Base-by-base conservation (phyloP, 345 rosid genomes). In the Populus pruinosa region DNA sequence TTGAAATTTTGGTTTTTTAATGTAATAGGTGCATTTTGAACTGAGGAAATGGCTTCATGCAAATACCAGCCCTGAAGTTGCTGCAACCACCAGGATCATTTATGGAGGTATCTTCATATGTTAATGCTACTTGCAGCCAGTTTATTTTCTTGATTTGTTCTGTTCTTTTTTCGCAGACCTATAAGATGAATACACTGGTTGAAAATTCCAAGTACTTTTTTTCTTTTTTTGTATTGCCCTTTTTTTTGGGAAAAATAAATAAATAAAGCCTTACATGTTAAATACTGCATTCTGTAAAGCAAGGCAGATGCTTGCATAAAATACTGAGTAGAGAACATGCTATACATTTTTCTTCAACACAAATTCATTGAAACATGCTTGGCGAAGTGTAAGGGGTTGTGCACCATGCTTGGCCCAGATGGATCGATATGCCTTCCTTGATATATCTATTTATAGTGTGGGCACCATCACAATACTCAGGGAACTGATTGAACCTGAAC, bases 1-100 rank as follows among this genome's bases (percentile, higher is more conserved):
- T 33, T 18, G 20, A 35, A 33, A 29, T 33, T 65, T 13, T 65
- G 23, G 31, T 50, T 66, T 67, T n/a, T 79, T 35, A 35, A 49
- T 79, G 47, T 64, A 47, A 80, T 50, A 93, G 99, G 94, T 95
- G 18, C 99, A 95, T 65, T 84, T 17, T 84, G 98, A 87, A 78
- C 79, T 93, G 73, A 91, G 99, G 88, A 91, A 95, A 79, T 95
- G 99, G 99, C 91, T 93, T 66, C 86, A 87, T 2, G 84, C 75
- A 68, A 93, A 91, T 49, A 83, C 83, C 75, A 90, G 91, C 74
- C 84, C 84, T 35, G 92, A 91, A 78, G 90, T 91, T 33, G 96
- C 97, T 76, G 89, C 88, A 73, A 75, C 94, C 53, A 90, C 89
- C 77, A 87, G 97, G 55, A 95, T 93, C 67, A 93, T 95, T 62